Conservation (phyloP, 495 filamentous ascomycete genomes). For the Tuber aestivum region DNA sequence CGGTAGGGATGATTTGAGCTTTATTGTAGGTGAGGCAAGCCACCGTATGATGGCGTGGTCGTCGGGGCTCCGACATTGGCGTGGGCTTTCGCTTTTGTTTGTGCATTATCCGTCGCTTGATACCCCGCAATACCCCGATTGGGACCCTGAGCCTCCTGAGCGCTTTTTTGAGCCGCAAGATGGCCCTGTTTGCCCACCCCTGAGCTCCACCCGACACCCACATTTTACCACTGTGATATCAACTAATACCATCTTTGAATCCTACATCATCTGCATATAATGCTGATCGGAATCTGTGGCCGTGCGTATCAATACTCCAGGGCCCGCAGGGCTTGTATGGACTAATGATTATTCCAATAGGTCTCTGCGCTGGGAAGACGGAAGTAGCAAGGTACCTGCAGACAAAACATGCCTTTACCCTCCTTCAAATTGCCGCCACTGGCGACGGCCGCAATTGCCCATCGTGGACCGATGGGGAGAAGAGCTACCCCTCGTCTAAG, state of each 20-base stretch:
- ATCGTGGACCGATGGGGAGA: slow-evolving; percentile 11
- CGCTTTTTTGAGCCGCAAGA: background rate
- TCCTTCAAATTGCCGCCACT: slow-evolving; percentile 47
- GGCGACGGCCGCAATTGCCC: slow-evolving; percentile 28
- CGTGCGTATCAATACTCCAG: slow-evolving; percentile 50
- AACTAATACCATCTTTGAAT: no score
- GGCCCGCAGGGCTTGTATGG: slow-evolving; percentile 16
- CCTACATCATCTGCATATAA: slow-evolving; percentile 42
- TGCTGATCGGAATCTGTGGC: slow-evolving; percentile 93
- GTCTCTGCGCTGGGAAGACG: slow-evolving; percentile 83
- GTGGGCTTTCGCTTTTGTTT: no score
- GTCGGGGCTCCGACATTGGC: no score
- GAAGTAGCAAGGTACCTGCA: slow-evolving; percentile 78
- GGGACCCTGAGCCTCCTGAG: background rate
- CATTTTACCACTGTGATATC: background rate
- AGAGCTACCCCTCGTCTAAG: slow-evolving; percentile 38
- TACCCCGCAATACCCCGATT: background rate
- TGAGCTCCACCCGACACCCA: background rate
- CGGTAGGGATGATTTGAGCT: no score
- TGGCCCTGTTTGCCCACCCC: background rate
- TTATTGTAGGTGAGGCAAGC: no score
- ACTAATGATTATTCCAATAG: slow-evolving; percentile 51
- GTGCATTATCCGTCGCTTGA: no score
- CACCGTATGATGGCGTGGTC: no score
- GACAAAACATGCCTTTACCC: slow-evolving; percentile 66